A percentile compares a stretch with the other conserved stretches of the same genome.
Conservation (phyloP, 1,139 yeast genomes). For the Taphrina flavorubra region DNA sequence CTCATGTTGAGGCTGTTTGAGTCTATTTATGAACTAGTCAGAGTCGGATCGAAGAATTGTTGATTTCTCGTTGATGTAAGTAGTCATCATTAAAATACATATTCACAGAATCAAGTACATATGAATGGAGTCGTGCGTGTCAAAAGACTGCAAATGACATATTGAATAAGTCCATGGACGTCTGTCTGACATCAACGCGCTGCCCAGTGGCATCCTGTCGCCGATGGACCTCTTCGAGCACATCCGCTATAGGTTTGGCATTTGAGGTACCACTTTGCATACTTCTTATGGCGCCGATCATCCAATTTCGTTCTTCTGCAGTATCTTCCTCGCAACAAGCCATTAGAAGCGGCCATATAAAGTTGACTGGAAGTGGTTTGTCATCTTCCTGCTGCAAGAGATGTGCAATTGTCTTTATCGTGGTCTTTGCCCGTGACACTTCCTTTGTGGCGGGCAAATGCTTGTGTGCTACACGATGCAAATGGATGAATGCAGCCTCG, state of each 20-base stretch:
- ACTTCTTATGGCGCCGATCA: conserved; percentile 4
- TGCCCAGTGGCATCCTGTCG: conserved; percentile 1
- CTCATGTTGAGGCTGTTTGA: conserved; percentile 2
- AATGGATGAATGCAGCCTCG: conserved; percentile 14
- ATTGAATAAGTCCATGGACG: conserved; percentile 4
- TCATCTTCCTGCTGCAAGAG: conserved; percentile 4
- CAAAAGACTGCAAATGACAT: conserved; percentile 8
- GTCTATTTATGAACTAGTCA: too few species aligned
- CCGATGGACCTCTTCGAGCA: conserved; percentile 7
- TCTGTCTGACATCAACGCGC: conserved; percentile 5
- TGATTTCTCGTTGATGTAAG: too few species aligned
- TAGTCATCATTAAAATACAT: too few species aligned
- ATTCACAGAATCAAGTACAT: too few species aligned
- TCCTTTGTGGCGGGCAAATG: conserved; percentile 2
- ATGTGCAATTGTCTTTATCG: conserved; percentile 3
- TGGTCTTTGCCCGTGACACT: not conserved
- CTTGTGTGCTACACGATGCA: conserved; percentile 17
- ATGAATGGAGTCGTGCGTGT: not conserved
- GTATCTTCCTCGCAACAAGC: conserved; percentile 1
- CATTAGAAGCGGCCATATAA: conserved; percentile 5
- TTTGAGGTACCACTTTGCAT: not conserved
- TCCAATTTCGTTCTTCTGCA: not conserved
- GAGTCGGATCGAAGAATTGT: too few species aligned
- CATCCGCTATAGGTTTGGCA: conserved; percentile 9
- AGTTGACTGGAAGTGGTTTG: conserved; percentile 12